Conservation (phyloP, 345 rosid genomes). For the Erodium maritimum region DNA sequence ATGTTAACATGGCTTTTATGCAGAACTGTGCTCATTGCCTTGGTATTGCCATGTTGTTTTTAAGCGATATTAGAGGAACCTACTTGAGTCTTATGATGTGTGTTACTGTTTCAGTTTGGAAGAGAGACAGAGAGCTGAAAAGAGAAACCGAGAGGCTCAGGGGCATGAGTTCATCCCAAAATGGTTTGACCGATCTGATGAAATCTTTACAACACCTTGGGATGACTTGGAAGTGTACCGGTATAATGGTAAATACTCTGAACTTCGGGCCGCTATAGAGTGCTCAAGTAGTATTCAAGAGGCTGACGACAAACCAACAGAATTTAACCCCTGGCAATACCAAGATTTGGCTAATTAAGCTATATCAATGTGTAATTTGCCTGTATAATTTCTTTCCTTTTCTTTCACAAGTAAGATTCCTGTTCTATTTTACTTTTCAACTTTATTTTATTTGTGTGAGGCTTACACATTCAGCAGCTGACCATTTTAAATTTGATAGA, state of each 20-base stretch:
- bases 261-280: slow-evolving; percentile 42
- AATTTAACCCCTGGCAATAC: slow-evolving; percentile 72
- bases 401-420: neutral
- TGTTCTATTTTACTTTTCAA: neutral
- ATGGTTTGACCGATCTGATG: slow-evolving; percentile 60
- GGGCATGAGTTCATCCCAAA: slow-evolving; percentile 45
- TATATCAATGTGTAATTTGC: neutral
- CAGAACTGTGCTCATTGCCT: no score
- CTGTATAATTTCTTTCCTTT: slow-evolving; percentile 7
- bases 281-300: slow-evolving; percentile 26
- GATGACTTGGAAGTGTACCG: slow-evolving; percentile 71
- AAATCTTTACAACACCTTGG: slow-evolving; percentile 71
- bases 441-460: neutral
- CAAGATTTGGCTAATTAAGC: slow-evolving; percentile 21
- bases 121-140: slow-evolving; percentile 81
- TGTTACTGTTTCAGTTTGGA: slow-evolving; percentile 27
- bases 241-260: slow-evolving; percentile 56
- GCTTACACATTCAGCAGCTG: no score
- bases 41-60: no score
- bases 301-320: slow-evolving; percentile 21
- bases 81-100: neutral
- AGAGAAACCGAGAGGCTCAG: slow-evolving; percentile 50
- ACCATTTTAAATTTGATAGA: neutral
- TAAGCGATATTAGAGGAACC: no score
- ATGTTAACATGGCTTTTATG: no score